Conservation (phyloP, 129 eudicot genomes). For the carrot (Daucus carota) region DNA sequence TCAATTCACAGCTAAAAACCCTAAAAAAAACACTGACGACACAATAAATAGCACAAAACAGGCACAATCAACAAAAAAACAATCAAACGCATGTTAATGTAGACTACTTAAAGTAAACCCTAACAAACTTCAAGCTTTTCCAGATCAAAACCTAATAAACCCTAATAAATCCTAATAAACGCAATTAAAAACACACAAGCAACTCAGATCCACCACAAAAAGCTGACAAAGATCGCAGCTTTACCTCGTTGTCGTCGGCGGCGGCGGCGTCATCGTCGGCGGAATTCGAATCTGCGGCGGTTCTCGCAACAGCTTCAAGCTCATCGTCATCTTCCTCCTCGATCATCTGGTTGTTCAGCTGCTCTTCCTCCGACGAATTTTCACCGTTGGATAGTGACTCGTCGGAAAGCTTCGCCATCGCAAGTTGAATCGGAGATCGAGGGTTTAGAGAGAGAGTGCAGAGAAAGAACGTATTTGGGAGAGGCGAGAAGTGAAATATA, state of each 20-base stretch:
- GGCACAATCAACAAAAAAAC: background rate
- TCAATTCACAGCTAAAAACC: background rate
- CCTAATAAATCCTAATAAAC: too few species aligned
- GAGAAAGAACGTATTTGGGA: background rate
- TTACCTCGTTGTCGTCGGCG: conserved; percentile 52
- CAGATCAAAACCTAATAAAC: conserved; percentile 9
- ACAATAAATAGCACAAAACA: background rate
- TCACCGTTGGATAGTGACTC: conserved; percentile 29
- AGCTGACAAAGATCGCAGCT: background rate
- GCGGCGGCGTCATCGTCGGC: conserved; percentile 46
- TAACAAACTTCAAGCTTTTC: too few species aligned
- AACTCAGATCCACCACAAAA: background rate
- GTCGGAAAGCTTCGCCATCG: conserved; percentile 69
- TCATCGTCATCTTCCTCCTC: conserved; percentile 81
- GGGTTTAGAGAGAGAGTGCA: conserved; percentile 24
- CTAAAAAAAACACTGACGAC: background rate
- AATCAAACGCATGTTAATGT: background rate
- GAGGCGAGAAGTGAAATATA: background rate
- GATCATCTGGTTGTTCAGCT: conserved; percentile 12
- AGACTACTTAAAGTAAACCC: background rate
- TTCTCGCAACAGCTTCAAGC: conserved; percentile 76
- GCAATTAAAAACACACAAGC: too few species aligned
- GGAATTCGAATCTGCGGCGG: conserved; percentile 70
- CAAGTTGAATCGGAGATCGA: conserved; percentile 8
- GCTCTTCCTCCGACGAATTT: conserved; percentile 63